Conservation (phyloP, 176 grass and related monocot species). For the Rhynchospora breviuscula region DNA sequence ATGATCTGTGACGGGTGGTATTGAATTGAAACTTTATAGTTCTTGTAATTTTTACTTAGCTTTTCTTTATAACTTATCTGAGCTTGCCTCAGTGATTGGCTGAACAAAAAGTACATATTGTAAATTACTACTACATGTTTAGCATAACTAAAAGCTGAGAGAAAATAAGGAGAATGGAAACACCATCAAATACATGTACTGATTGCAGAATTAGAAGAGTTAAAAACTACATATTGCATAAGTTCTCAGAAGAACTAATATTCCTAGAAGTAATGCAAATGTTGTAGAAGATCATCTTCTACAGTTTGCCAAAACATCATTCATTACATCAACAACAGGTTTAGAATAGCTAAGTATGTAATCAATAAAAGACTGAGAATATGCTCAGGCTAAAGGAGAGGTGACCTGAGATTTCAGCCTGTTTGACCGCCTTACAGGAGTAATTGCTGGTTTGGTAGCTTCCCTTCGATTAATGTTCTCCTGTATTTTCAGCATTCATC, state of each 20-base stretch:
- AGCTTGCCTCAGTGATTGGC: too few relatives aligned
- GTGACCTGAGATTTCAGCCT: neutral
- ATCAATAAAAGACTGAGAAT: neutral
- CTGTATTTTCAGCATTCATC: neutral
- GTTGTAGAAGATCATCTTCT: neutral
- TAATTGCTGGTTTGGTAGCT: neutral
- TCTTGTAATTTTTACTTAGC: neutral
- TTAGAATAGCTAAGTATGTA: neutral
- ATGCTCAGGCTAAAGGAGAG: constrained; percentile 10
- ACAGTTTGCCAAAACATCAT: neutral
- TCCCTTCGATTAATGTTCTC: neutral
- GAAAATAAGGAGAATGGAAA: neutral
- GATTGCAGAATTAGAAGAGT: neutral
- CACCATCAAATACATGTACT: neutral
- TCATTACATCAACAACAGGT: neutral
- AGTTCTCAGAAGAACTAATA: neutral
- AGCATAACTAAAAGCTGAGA: neutral
- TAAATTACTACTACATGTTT: neutral
- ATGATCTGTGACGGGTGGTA: neutral
- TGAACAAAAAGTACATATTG: too few relatives aligned
- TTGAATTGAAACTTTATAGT: neutral
- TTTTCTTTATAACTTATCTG: too few relatives aligned
- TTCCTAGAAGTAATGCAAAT: too few relatives aligned
- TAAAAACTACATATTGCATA: neutral
- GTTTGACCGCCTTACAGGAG: constrained; percentile 22